Conservation (phyloP, 202 grass and related monocot species). For the Musa balbisiana region DNA sequence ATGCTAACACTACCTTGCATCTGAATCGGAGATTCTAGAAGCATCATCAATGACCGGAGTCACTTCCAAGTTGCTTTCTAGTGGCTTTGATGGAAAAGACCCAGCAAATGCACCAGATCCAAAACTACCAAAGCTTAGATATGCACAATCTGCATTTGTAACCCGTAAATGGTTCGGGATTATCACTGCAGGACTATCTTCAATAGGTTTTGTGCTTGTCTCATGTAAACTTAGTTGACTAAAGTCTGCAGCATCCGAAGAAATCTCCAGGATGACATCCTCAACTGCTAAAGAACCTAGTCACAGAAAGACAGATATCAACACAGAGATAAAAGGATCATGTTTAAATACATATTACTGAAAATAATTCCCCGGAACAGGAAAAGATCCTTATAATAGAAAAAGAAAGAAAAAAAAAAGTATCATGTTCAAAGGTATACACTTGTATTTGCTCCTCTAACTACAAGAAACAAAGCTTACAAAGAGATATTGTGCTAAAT, state of each 20-base stretch:
- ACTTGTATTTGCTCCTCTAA: too few relatives aligned
- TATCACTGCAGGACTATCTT: conserved; percentile 93
- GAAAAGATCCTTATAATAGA: too few relatives aligned
- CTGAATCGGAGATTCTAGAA: conserved; percentile 46
- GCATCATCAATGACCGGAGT: conserved; percentile 35
- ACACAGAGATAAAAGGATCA: neutral
- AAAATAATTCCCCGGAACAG: too few relatives aligned
- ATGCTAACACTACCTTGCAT: conserved; percentile 33
- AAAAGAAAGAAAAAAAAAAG: too few relatives aligned
- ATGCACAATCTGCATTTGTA: conserved; percentile 66
- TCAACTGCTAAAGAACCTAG: conserved; percentile 38
- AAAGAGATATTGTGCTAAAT: too few relatives aligned
- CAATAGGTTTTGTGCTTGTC: conserved; percentile 32
- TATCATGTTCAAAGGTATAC: too few relatives aligned
- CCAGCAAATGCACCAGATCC: conserved; percentile 93
- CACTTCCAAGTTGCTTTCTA: conserved; percentile 43
- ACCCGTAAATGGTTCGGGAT: conserved; percentile 98
- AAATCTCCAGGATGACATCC: conserved; percentile 36
- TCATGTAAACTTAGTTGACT: conserved; percentile 62
- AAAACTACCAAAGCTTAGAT: conserved; percentile 96
- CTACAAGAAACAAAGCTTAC: too few relatives aligned
- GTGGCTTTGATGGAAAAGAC: conserved; percentile 53
- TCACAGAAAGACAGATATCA: conserved; percentile 5
- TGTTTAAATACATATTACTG: too few relatives aligned
- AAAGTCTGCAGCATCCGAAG: conserved; percentile 49